Base-by-base conservation (phyloP, 208 protist species). In the Trypanosoma mega region DNA sequence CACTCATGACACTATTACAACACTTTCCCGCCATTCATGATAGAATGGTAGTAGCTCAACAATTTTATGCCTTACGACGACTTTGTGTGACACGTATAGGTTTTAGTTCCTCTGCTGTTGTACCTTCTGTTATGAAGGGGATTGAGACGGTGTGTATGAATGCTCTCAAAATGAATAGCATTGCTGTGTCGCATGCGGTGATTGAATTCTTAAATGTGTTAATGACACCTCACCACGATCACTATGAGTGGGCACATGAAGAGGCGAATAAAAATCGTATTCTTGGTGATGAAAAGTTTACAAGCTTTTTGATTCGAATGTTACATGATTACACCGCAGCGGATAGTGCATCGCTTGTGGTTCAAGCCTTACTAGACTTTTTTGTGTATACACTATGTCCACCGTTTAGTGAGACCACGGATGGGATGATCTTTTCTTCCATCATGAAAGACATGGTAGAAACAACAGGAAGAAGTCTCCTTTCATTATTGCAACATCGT, bases 171-270 rank as follows among this genome's bases (percentile, higher is more conserved):
- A 69, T 80, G 20, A 63, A 90, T 46, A 77, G 91, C 64, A 52
- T 78, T 18, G 72, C 81, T 34, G 78, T 94, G 6, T 76, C 78
- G 16, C 78, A 88, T 53, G 78, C 88, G 11, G 90, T 93, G 24
- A 74, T 97, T 18, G 88, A 97, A 60, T 92, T 93, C 47, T 55
- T 98, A 16, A 76, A 78, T 68, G 81, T 90, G 7, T 76, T 98
- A 44, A 96, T 98, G 90, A 89, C 87, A 24, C 90, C 95, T 16
- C 90, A 93, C 52, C 95, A 98, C 76, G 78, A 98, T 55, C 75
- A 96, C 64, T 98, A 97, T 59, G 92, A 97, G 43, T 41, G 86
- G 0, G 68, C 71, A 43, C 84, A 95, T 60, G 93, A 97, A 67
- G 74, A 84, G 3, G 73, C 78, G 37, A 97, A 97, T 73, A 96